Conservation (phyloP, 2,329 filamentous ascomycete species). For the Aaosphaeria pasadenensis region DNA sequence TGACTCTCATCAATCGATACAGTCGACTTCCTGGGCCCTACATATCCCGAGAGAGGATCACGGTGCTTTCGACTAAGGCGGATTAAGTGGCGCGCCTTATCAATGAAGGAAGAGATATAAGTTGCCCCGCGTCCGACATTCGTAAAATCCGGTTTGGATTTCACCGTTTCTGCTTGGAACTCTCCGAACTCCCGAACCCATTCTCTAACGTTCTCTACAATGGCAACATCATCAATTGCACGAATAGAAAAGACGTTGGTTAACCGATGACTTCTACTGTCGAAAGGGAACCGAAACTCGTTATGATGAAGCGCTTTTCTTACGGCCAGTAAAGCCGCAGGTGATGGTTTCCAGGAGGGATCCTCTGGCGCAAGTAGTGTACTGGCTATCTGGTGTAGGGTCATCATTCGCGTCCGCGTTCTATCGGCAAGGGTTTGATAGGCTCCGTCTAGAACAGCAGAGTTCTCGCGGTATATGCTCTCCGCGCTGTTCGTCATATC, state of each 20-base stretch:
- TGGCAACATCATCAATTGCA: slow-evolving; percentile 52
- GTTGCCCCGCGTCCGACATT: slow-evolving; percentile 13
- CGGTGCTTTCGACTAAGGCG: slow-evolving; percentile 37
- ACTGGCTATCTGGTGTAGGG: slow-evolving; percentile 45
- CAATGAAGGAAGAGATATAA: slow-evolving; percentile 38
- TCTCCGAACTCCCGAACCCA: slow-evolving; percentile 57
- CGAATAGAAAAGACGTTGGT: slow-evolving; percentile 63
- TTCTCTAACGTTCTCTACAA: slow-evolving; percentile 50
- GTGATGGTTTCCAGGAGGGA: slow-evolving; percentile 23
- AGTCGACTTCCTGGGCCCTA: slow-evolving; percentile 24
- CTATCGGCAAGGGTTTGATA: slow-evolving; percentile 46
- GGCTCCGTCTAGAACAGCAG: slow-evolving; percentile 48
- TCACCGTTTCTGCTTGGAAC: neutral
- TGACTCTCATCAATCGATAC: slow-evolving; percentile 17
- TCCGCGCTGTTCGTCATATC: slow-evolving; percentile 45
- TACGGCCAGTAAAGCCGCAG: slow-evolving; percentile 64
- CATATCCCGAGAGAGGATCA: slow-evolving; percentile 24
- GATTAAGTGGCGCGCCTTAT: slow-evolving; percentile 41
- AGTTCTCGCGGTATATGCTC: slow-evolving; percentile 46
- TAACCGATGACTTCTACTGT: slow-evolving; percentile 47
- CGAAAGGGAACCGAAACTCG: slow-evolving; percentile 60
- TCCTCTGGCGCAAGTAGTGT: slow-evolving; percentile 34
- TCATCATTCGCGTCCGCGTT: slow-evolving; percentile 45
- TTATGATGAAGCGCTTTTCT: slow-evolving; percentile 62
- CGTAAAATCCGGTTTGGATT: neutral